Evolutionary conservation across 2,329 filamentous ascomycete species (phyloP).

Genomic region (Aspergillus hortae): DNA sequence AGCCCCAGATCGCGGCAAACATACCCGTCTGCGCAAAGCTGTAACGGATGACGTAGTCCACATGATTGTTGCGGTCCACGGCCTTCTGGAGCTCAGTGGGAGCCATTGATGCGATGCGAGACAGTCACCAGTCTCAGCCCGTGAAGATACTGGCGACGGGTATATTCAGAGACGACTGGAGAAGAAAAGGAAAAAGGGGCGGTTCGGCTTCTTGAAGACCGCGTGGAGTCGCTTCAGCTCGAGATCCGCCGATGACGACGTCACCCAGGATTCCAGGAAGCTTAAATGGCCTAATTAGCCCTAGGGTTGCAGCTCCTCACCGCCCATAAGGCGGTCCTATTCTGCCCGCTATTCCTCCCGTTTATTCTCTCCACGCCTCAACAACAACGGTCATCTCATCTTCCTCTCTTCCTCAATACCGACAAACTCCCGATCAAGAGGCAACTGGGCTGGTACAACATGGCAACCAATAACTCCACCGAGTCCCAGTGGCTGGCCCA

Average conservation of each 20-base stretch:
- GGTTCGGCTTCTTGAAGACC: background rate
- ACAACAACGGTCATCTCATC: too few species aligned
- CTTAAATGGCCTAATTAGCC: background rate
- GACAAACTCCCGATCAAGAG: too few species aligned
- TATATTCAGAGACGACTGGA: background rate
- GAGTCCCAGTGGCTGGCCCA: slow-evolving; percentile 78
- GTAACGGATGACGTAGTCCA: slow-evolving; percentile 88
- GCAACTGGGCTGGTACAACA: background rate
- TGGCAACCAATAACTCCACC: slow-evolving; percentile 1
- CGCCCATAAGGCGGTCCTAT: too few species aligned
- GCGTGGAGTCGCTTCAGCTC: background rate
- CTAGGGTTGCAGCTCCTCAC: too few species aligned
- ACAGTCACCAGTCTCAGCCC: too few species aligned
- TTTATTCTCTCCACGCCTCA: too few species aligned
- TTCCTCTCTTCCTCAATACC: too few species aligned
- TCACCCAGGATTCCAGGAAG: background rate
- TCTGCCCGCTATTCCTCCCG: too few species aligned
- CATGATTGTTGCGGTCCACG: slow-evolving; percentile 55
- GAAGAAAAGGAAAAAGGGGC: background rate
- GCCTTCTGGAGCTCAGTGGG: background rate
- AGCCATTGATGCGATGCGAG: background rate
- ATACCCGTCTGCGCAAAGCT: slow-evolving; percentile 65
- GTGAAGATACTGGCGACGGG: background rate
- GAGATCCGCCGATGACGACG: background rate
- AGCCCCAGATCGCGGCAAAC: slow-evolving; percentile 10